These are phyloP conservation scores for Xanthoparmelia taractica DNA, from an alignment of 495 filamentous ascomycete species.

Conservation along the genomic window DNA sequence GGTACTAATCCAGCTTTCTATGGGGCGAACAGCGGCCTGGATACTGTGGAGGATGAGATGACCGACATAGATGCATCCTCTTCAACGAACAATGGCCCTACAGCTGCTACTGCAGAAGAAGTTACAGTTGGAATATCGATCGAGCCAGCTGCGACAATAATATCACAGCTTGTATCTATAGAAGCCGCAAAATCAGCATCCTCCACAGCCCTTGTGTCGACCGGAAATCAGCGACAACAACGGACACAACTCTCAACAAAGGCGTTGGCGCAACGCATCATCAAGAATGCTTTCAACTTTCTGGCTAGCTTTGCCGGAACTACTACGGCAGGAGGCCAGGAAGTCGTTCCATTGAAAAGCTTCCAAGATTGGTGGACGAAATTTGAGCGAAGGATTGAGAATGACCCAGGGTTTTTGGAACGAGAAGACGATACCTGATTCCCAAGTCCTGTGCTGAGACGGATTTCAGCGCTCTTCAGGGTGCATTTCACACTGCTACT, in stretches of 20 bases:
- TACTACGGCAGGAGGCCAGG: slow-evolving; percentile 47
- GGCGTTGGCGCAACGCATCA: slow-evolving; percentile 82
- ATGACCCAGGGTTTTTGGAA: slow-evolving; percentile 85
- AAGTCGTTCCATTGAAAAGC: slow-evolving; percentile 80
- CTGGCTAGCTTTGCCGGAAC: slow-evolving; percentile 72
- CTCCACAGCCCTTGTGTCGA: slow-evolving; percentile 32
- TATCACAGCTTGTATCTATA: slow-evolving; percentile 54
- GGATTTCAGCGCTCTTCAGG: neutral
- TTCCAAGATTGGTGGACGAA: slow-evolving; percentile 98
- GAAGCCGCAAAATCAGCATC: slow-evolving; percentile 35
- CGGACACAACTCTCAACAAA: slow-evolving; percentile 48
- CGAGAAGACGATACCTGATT: slow-evolving; percentile 49
- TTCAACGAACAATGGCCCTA: slow-evolving; percentile 26
- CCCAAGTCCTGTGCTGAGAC: neutral
- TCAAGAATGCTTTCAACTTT: slow-evolving; percentile 96
- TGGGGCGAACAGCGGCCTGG: slow-evolving; percentile 26
- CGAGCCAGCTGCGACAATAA: slow-evolving; percentile 66
- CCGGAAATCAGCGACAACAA: slow-evolving; percentile 29
- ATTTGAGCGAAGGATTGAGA: slow-evolving; percentile 81
- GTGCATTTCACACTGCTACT: neutral
- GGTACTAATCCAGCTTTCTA: slow-evolving; percentile 18
- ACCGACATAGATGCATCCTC: slow-evolving; percentile 30
- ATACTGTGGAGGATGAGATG: slow-evolving; percentile 37
- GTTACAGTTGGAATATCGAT: slow-evolving; percentile 75
- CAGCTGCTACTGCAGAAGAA: slow-evolving; percentile 28